These are phyloP conservation scores for Grosmannia penicillata DNA, from an alignment of 2,329 filamentous ascomycete genomes.

Conservation along the genomic window DNA sequence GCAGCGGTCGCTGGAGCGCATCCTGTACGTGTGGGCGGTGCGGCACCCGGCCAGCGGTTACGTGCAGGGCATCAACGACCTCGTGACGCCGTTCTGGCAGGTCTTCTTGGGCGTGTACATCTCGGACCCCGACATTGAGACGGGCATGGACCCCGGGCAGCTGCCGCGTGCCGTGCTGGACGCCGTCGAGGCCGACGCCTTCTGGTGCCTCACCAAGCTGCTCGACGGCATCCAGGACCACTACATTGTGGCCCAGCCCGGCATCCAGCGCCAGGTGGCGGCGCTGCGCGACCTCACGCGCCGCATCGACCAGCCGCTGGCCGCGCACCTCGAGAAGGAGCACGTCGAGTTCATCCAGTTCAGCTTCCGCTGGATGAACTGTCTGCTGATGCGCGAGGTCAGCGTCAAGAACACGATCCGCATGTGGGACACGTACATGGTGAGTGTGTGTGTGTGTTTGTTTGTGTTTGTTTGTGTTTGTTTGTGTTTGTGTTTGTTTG, in stretches of 20 bases:
- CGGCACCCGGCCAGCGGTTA: conserved; percentile 94
- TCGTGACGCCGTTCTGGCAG: conserved; percentile 96
- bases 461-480: not conserved
- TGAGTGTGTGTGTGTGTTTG: conserved; percentile 27
- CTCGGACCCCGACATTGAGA: conserved; percentile 81
- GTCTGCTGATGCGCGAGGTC: conserved; percentile 91
- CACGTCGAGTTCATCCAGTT: conserved; percentile 98
- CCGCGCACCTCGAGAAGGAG: conserved; percentile 79
- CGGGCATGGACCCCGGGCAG: conserved; percentile 93
- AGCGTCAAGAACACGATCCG: conserved; percentile 92
- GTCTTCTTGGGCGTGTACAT: conserved; percentile 93
- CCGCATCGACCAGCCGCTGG: conserved; percentile 70
- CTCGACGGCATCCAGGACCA: conserved; percentile 99
- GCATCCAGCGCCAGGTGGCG: conserved; percentile 86
- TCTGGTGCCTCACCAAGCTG: conserved; percentile 96
- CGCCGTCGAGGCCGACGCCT: conserved; percentile 92
- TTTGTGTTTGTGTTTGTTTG: not conserved
- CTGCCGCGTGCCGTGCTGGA: conserved; percentile 81
- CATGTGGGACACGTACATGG: conserved; percentile 99
- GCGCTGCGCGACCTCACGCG: conserved; percentile 81
- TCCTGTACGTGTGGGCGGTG: conserved; percentile 95
- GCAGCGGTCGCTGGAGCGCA: conserved; percentile 82
- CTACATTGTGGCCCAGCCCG: conserved; percentile 94
- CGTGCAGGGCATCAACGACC: conserved; percentile 95
- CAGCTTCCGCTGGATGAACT: conserved; percentile 99